Percentiles rank a stretch among this genome's conserved stretches.
Evolutionary conservation across 2,329 filamentous ascomycete species (phyloP).

Genomic region (Davidsoniella virescens): DNA sequence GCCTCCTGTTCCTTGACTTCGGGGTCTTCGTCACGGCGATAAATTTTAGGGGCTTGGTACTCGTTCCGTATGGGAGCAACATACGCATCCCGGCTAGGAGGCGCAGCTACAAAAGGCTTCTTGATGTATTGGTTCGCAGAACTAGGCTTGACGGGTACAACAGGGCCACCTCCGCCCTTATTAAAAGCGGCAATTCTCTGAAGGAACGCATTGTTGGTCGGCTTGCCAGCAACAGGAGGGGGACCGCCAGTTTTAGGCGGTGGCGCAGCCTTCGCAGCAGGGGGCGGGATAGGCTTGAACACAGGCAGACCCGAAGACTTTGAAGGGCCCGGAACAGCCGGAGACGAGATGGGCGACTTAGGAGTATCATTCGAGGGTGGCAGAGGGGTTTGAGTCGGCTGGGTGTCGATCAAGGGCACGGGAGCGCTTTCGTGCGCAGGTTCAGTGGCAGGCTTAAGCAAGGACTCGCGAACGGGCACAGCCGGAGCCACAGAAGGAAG

Average conservation of each 20-base stretch:
- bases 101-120: conserved; percentile 91
- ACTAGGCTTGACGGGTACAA: conserved; percentile 79
- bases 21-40: conserved; percentile 77
- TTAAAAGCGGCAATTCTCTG: conserved; percentile 98
- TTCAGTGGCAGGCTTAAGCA: background rate
- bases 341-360: conserved; percentile 19
- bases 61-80: conserved; percentile 57
- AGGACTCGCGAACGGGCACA: background rate
- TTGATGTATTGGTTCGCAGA: conserved; percentile 65
- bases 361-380: too few species aligned
- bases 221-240: conserved; percentile 59
- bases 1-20: conserved; percentile 49
- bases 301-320: conserved; percentile 17
- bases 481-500: conserved; percentile 18
- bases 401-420: background rate
- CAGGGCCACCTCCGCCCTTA: conserved; percentile 66
- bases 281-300: conserved; percentile 23
- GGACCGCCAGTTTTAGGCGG: conserved; percentile 34
- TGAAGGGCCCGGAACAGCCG: conserved; percentile 16
- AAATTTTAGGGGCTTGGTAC: conserved; percentile 54
- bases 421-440: conserved; percentile 5
- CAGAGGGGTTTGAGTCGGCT: conserved; percentile 23
- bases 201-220: conserved; percentile 61
- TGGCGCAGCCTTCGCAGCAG: conserved; percentile 18
- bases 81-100: conserved; percentile 82